phyloP scores from a whole-genome alignment of 2,329 filamentous ascomycete species.

The Ceratocystis cubensis region DNA sequence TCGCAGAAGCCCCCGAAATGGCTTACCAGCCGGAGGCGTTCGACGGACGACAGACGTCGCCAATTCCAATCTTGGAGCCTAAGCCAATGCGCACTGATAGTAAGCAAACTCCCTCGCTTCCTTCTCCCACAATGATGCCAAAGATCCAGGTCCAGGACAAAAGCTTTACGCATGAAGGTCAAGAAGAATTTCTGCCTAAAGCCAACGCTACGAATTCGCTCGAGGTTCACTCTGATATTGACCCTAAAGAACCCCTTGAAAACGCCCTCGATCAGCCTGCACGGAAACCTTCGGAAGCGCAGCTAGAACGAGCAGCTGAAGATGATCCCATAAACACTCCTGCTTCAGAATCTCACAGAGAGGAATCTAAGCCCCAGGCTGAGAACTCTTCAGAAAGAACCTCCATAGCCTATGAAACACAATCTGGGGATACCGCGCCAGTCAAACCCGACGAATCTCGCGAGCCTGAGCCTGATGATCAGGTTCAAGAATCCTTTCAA shows the following conservation, averaged over 20 bases:
- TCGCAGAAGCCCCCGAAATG: neutral
- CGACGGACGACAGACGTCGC: neutral
- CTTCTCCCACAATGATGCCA: conserved; percentile 1
- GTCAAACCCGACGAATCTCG: neutral
- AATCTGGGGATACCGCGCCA: neutral
- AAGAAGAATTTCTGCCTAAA: neutral
- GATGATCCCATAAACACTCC: neutral
- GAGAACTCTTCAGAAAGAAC: neutral
- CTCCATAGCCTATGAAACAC: neutral
- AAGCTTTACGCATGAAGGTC: neutral
- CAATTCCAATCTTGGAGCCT: neutral
- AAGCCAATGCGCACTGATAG: conserved; percentile 6
- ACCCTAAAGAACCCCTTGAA: conserved; percentile 9
- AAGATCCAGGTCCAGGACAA: conserved; percentile 2
- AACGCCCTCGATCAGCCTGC: neutral
- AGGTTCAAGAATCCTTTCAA: neutral
- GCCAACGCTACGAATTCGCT: neutral
- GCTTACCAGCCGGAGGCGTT: neutral
- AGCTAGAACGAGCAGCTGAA: neutral
- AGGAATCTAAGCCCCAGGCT: neutral
- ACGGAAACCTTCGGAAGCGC: neutral
- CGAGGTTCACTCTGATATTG: neutral
- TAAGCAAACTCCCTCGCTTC: conserved; percentile 6
- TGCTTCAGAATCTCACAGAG: neutral
- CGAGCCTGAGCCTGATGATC: neutral